phyloP scores from a whole-genome alignment of 306 rosid species.

The Cercis canadensis region DNA sequence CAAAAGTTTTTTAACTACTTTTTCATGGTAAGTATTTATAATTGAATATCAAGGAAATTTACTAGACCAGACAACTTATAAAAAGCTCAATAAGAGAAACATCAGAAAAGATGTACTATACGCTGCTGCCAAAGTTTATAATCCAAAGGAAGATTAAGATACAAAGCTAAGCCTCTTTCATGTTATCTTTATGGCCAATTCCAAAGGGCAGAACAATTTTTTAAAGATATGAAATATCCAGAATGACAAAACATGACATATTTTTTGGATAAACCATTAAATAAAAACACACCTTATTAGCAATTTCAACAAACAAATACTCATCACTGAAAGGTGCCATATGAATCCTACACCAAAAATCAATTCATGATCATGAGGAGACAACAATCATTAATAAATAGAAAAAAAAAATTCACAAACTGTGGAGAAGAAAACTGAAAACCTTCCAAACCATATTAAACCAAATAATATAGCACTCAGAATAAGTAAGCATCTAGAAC shows the following conservation, averaged over 20 bases:
- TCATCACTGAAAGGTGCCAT: conserved; percentile 99
- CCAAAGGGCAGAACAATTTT: conserved; percentile 24
- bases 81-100: conserved; percentile 28
- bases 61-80: conserved; percentile 18
- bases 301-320: conserved; percentile 90
- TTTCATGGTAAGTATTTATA: background rate
- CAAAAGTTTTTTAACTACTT: background rate
- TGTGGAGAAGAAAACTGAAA: conserved; percentile 1
- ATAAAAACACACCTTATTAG: conserved; percentile 78
- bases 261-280: conserved; percentile 8
- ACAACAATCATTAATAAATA: conserved; percentile 30
- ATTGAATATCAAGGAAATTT: conserved; percentile 29
- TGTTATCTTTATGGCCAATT: conserved; percentile 20
- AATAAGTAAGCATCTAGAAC: conserved; percentile 18
- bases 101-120: background rate
- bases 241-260: background rate
- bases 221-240: conserved; percentile 10
- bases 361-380: conserved; percentile 50
- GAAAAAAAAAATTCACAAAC: conserved; percentile 12
- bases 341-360: conserved; percentile 81
- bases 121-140: background rate
- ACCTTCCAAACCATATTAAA: conserved; percentile 4
- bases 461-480: conserved; percentile 11
- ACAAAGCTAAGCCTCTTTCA: conserved; percentile 17
- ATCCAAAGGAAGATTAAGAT: conserved; percentile 1